These are phyloP conservation scores for Venturia asperata DNA, from an alignment of 2,329 filamentous ascomycete species.

Conservation along the genomic window DNA sequence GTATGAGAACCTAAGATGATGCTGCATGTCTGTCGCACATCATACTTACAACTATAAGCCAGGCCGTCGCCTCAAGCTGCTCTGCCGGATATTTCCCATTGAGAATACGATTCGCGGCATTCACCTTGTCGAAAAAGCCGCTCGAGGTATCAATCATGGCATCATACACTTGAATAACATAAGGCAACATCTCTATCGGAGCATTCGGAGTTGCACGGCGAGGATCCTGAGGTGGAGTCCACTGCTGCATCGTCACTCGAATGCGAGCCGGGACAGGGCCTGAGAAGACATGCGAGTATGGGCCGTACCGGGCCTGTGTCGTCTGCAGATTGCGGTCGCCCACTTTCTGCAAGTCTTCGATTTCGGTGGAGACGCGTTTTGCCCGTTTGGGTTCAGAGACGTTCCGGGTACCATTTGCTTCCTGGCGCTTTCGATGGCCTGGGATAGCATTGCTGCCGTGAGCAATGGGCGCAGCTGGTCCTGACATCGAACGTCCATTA, in stretches of 20 bases:
- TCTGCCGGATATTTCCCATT: background rate
- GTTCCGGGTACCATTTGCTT: background rate
- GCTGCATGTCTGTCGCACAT: background rate
- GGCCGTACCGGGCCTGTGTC: background rate
- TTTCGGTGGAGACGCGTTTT: background rate
- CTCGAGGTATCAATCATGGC: background rate
- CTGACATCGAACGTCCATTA: background rate
- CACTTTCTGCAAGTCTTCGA: background rate
- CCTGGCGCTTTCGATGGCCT: background rate
- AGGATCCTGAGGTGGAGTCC: background rate
- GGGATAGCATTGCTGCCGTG: background rate
- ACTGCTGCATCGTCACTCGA: background rate
- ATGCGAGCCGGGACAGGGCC: background rate
- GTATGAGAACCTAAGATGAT: background rate
- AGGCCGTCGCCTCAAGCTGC: background rate
- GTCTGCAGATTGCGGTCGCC: constrained; percentile 4
- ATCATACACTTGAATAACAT: constrained; percentile 6
- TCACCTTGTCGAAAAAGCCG: constrained; percentile 3
- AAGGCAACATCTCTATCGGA: background rate
- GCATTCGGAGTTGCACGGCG: background rate
- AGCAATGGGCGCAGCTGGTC: background rate
- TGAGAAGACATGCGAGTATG: background rate
- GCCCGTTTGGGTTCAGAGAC: background rate
- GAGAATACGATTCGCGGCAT: background rate
- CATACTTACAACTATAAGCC: constrained; percentile 3